A percentile compares a stretch with the other conserved stretches of the same genome.
Evolutionary conservation across 1,284 basidiomycete genomes (phyloP).

Genomic region (Ceratobasidium sp.): DNA sequence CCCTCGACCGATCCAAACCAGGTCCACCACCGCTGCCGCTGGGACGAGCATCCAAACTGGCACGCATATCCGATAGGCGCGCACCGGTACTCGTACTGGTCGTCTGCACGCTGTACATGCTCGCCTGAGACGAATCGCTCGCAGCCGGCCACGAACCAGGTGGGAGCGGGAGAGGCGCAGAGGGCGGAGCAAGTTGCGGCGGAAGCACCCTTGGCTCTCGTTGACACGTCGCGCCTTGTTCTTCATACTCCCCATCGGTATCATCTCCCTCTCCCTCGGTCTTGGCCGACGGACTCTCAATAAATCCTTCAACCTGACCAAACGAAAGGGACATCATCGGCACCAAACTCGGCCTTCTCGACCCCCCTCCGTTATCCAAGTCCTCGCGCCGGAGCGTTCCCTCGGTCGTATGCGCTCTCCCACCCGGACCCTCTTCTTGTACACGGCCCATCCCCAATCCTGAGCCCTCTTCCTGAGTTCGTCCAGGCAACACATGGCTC

Average conservation of each 20-base stretch:
- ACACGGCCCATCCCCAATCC: background rate
- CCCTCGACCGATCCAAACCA: slow-evolving; percentile 22
- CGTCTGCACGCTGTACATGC: slow-evolving; percentile 33
- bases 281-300: background rate
- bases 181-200: slow-evolving; percentile 37
- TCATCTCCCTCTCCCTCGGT: slow-evolving; percentile 8
- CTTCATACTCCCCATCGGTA: slow-evolving; percentile 7
- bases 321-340: slow-evolving; percentile 43
- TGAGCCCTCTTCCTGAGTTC: slow-evolving; percentile 1
- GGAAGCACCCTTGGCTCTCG: slow-evolving; percentile 25
- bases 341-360: slow-evolving; percentile 23
- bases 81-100: slow-evolving; percentile 18
- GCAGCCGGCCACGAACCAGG: slow-evolving; percentile 14
- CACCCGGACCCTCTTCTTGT: slow-evolving; percentile 12
- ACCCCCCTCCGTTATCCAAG: background rate
- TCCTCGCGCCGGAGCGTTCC: background rate
- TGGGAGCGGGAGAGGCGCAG: slow-evolving; percentile 26
- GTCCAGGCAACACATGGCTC: slow-evolving; percentile 36
- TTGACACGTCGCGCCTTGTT: slow-evolving; percentile 15
- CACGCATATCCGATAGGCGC: background rate
- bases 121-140: slow-evolving; percentile 34
- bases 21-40: background rate
- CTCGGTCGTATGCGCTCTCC: background rate
- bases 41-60: background rate
- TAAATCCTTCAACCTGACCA: slow-evolving; percentile 8